phyloP scores from a whole-genome alignment of 2,329 filamentous ascomycete species.

The Sclerotinia nivalis region DNA sequence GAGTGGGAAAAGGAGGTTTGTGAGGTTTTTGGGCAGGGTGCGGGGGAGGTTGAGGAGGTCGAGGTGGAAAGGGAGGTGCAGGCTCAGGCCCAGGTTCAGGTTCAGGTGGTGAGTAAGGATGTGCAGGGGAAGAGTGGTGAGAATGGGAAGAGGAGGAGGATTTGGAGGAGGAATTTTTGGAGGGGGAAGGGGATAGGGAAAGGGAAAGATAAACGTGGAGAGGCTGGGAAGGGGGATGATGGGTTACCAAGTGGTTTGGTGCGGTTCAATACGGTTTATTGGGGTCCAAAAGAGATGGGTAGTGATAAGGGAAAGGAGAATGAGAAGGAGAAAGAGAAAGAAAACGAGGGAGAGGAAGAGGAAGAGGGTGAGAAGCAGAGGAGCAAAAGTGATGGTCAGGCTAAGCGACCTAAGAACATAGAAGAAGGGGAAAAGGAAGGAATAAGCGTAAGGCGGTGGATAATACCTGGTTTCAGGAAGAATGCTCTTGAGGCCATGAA shows the following conservation, averaged over 20 bases:
- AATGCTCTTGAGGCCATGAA: not conserved
- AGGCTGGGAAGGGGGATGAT: not conserved
- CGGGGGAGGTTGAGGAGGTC: not conserved
- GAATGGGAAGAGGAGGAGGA: not conserved
- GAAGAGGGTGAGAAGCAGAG: not conserved
- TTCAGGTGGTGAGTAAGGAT: no score
- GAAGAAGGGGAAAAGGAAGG: not conserved
- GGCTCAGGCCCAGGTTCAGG: not conserved
- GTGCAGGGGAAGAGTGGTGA: no score
- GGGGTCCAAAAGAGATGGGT: not conserved
- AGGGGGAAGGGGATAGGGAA: not conserved
- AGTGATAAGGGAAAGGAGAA: not conserved
- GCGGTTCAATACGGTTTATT: not conserved
- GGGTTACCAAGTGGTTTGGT: not conserved
- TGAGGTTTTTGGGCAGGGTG: not conserved
- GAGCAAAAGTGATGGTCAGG: not conserved
- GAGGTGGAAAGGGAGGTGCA: no score
- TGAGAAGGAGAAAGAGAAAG: not conserved
- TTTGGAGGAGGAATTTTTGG: not conserved
- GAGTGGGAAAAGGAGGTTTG: not conserved
- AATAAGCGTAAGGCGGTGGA: not conserved
- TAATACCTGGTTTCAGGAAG: not conserved
- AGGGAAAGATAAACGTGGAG: not conserved
- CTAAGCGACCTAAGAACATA: not conserved
- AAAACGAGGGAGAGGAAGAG: not conserved